Conservation (phyloP, 345 rosid genomes). For the Hibiscus mutabilis region DNA sequence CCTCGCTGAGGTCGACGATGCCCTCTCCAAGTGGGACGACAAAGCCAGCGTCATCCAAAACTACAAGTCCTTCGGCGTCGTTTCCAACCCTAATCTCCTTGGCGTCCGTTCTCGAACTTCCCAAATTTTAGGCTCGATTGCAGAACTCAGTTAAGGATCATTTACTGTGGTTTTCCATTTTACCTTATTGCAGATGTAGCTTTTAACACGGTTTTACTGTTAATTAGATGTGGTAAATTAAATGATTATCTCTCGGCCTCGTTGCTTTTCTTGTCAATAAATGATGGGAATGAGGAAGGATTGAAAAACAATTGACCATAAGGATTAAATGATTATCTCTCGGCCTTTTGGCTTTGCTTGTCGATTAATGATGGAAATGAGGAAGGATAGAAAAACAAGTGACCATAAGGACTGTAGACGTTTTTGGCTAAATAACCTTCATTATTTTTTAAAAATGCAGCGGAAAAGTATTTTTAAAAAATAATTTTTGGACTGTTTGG, state of each 20-base stretch:
- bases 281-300: no score
- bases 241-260: not conserved
- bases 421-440: no score
- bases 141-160: not conserved
- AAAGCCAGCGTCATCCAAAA: slow-evolving; percentile 70
- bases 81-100: slow-evolving; percentile 80
- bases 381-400: no score
- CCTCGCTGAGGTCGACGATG: slow-evolving; percentile 42
- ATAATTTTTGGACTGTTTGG: no score
- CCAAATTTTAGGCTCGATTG: slow-evolving; percentile 32
- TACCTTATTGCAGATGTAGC: not conserved
- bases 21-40: slow-evolving; percentile 64
- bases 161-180: not conserved
- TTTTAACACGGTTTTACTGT: not conserved
- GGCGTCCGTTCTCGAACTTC: slow-evolving; percentile 68
- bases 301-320: no score
- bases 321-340: no score
- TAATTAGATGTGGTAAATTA: not conserved
- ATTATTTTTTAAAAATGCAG: no score
- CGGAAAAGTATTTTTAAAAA: no score
- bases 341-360: no score
- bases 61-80: slow-evolving; percentile 86
- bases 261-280: no score
- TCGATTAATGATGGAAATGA: no score
- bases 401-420: no score